Conservation (phyloP, 352 stramenopile genomes). For the Thalassiosira mediterranea region DNA sequence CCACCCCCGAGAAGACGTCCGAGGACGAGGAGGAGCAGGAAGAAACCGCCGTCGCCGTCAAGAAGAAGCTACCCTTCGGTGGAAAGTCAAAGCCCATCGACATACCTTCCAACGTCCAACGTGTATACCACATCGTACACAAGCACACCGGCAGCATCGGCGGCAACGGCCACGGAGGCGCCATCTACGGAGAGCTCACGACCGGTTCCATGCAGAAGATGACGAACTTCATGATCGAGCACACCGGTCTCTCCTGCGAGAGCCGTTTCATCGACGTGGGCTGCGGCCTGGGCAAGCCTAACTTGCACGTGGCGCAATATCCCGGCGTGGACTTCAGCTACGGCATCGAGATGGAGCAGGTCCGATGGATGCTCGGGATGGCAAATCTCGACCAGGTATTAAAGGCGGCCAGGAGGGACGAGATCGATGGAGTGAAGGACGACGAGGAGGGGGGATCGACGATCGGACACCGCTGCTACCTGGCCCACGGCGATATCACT, state of each 20-base stretch:
- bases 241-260: constrained; percentile 88
- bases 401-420: constrained; percentile 69
- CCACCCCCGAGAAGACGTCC: constrained; percentile 38
- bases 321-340: constrained; percentile 94
- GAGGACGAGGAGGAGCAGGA: constrained; percentile 38
- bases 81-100: constrained; percentile 24
- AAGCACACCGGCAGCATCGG: constrained; percentile 93
- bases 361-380: constrained; percentile 93
- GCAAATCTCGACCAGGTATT: constrained; percentile 91
- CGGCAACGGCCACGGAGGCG: constrained; percentile 92
- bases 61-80: constrained; percentile 40
- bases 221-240: constrained; percentile 92
- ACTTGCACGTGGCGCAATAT: constrained; percentile 95
- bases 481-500: constrained; percentile 93
- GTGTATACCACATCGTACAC: constrained; percentile 90
- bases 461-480: constrained; percentile 83
- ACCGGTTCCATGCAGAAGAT: constrained; percentile 95
- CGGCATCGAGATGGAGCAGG: constrained; percentile 94
- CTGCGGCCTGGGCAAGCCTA: constrained; percentile 96
- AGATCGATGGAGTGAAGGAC: constrained; percentile 34
- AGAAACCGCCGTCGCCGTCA: neutral
- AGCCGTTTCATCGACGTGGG: constrained; percentile 97
- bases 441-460: constrained; percentile 13
- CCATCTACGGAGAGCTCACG: constrained; percentile 98
- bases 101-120: constrained; percentile 51